Conservation (phyloP, 2,329 filamentous ascomycete species). For the Calonectria multiphialidica region DNA sequence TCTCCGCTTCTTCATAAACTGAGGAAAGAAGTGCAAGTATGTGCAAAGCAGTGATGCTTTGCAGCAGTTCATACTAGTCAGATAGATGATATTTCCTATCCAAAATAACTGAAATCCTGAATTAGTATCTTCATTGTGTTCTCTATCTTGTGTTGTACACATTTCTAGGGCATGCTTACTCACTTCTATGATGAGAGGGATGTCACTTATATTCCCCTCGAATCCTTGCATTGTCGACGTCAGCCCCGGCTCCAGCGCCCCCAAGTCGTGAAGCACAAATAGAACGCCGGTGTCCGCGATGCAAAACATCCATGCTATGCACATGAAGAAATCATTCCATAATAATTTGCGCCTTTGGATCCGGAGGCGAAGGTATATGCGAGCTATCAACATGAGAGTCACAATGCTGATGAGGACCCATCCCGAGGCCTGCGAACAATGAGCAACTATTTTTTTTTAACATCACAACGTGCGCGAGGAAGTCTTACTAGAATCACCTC, state of each 20-base stretch:
- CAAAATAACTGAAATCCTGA: not conserved
- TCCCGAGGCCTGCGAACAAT: not conserved
- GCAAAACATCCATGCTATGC: not conserved
- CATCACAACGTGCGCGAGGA: not conserved
- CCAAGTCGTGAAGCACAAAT: not conserved
- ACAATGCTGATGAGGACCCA: not conserved
- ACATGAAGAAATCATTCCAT: not conserved
- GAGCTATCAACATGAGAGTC: not conserved
- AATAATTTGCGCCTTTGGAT: not conserved
- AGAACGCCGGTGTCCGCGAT: not conserved
- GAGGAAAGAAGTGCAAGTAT: not conserved
- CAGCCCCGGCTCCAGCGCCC: not conserved
- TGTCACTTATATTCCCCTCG: not conserved
- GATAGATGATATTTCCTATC: not conserved
- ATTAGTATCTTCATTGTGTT: not conserved
- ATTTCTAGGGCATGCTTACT: not conserved
- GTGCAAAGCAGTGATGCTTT: not conserved
- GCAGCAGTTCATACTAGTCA: not conserved
- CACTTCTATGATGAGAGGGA: not conserved
- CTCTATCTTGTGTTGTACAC: not conserved
- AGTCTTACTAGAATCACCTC: not conserved
- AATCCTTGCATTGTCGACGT: not conserved
- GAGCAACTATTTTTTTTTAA: not conserved
- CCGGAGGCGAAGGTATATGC: not conserved
- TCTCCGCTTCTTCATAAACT: not conserved